These are phyloP conservation scores for Pezicula carpinea DNA, from an alignment of 2,329 filamentous ascomycete genomes.

Conservation along the genomic window DNA sequence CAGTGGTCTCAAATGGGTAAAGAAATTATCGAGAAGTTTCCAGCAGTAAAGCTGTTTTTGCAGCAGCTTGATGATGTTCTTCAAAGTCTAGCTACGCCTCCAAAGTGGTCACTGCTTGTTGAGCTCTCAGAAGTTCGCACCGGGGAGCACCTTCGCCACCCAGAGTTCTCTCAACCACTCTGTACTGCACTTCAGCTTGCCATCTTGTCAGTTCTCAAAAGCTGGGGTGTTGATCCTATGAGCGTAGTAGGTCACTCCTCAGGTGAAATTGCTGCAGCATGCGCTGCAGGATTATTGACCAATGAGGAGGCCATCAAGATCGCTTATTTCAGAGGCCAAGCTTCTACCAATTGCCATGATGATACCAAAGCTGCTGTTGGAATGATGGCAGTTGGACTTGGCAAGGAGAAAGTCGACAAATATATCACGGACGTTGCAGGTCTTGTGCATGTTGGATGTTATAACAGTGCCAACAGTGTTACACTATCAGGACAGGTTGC, in stretches of 20 bases:
- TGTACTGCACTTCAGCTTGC: constrained; percentile 18
- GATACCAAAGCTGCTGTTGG: constrained; percentile 25
- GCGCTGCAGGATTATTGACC: constrained; percentile 18
- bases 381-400: constrained; percentile 43
- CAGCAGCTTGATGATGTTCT: constrained; percentile 8
- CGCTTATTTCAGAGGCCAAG: constrained; percentile 8
- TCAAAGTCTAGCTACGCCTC: constrained; percentile 4
- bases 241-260: constrained; percentile 22
- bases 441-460: constrained; percentile 25
- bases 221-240: constrained; percentile 9
- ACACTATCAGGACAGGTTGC: constrained; percentile 31
- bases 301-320: constrained; percentile 4
- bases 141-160: neutral
- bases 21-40: constrained; percentile 12
- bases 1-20: constrained; percentile 25
- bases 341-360: neutral
- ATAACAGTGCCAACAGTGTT: constrained; percentile 32
- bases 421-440: constrained; percentile 10
- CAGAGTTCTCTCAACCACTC: constrained; percentile 8
- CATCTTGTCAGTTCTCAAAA: constrained; percentile 13
- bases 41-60: neutral
- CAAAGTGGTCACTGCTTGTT: constrained; percentile 1
- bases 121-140: constrained; percentile 1
- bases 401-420: constrained; percentile 17
- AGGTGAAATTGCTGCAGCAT: constrained; percentile 32